A percentile compares a stretch with the other conserved stretches of the same genome.
Conservation (phyloP, 2,329 filamentous ascomycete genomes). For the Fusarium buxicola region DNA sequence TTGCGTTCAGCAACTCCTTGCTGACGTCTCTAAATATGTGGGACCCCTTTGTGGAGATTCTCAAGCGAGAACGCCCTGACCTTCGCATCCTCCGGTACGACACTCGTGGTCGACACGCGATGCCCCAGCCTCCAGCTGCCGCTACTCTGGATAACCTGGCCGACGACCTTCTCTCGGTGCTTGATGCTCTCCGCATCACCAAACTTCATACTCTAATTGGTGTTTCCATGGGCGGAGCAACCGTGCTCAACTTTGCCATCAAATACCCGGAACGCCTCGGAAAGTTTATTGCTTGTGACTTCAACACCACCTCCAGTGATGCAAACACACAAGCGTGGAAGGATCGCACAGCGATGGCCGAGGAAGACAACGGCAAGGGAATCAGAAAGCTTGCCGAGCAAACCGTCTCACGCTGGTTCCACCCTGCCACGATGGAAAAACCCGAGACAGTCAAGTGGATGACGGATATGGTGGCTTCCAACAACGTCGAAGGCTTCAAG, state of each 20-base stretch:
- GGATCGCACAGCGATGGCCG: conserved; percentile 77
- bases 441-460: conserved; percentile 65
- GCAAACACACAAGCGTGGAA: conserved; percentile 84
- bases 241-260: conserved; percentile 78
- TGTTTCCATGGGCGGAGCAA: conserved; percentile 85
- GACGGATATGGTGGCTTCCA: conserved; percentile 74
- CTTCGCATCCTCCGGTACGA: conserved; percentile 84
- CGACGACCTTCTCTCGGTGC: conserved; percentile 73
- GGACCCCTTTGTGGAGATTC: conserved; percentile 76
- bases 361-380: conserved; percentile 66
- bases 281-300: conserved; percentile 80
- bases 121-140: conserved; percentile 60
- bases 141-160: conserved; percentile 74
- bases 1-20: conserved; percentile 84
- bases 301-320: conserved; percentile 76
- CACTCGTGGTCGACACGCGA: conserved; percentile 73
- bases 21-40: conserved; percentile 84
- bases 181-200: conserved; percentile 76
- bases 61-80: conserved; percentile 69
- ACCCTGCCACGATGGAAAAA: conserved; percentile 63
- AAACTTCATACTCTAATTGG: conserved; percentile 76
- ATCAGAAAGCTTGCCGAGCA: conserved; percentile 74
- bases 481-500: conserved; percentile 76
- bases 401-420: conserved; percentile 85
- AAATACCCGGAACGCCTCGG: conserved; percentile 68